phyloP scores from a whole-genome alignment of 805 yeast species.

The Metschnikowia peoriensis region DNA sequence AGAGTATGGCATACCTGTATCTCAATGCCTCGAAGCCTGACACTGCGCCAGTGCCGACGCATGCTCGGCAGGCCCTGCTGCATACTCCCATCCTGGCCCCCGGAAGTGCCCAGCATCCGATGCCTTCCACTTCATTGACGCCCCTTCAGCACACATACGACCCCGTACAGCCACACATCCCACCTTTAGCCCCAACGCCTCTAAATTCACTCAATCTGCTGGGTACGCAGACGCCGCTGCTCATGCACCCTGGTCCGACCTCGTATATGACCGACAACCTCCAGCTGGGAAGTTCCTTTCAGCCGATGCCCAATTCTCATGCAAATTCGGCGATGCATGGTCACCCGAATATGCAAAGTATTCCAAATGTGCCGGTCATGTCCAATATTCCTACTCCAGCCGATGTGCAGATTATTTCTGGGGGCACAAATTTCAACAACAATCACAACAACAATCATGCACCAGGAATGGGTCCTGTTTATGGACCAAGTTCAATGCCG shows the following conservation, averaged over 20 bases:
- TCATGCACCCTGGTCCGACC: neutral
- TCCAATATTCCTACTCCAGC: neutral
- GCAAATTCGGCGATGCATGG: neutral
- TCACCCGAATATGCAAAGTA: neutral
- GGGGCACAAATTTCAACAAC: neutral
- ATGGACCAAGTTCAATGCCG: neutral
- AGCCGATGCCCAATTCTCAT: neutral
- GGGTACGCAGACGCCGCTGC: conserved; percentile 5
- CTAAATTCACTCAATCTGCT: conserved; percentile 2
- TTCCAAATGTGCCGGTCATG: neutral
- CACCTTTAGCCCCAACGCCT: conserved; percentile 1
- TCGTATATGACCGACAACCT: neutral
- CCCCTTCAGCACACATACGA: conserved; percentile 3
- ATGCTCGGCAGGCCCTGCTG: conserved; percentile 3
- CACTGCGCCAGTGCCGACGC: neutral
- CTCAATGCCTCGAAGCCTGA: neutral
- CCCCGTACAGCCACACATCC: conserved; percentile 2
- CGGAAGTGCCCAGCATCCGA: neutral
- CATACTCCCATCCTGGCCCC: conserved; percentile 6
- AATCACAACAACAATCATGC: neutral
- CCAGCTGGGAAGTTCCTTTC: conserved; percentile 1
- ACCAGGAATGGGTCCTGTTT: neutral
- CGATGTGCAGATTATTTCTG: neutral
- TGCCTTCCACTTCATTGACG: neutral
- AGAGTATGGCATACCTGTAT: conserved; percentile 2